Base-by-base conservation (phyloP, 1,139 yeast species). In the Saccharomycopsis hybrid region DNA sequence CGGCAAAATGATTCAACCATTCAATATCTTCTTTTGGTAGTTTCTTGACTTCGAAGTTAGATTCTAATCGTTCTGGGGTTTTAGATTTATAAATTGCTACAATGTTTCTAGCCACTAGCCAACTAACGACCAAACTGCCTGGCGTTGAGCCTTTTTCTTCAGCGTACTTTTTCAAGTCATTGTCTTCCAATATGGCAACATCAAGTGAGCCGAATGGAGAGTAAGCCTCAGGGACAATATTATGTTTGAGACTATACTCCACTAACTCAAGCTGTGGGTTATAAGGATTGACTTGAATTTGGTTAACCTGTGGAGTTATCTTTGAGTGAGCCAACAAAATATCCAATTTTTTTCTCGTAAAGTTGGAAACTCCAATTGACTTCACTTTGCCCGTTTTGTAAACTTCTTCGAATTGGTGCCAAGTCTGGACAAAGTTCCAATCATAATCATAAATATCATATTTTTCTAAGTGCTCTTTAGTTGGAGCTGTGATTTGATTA, bases 281-380 rank as follows among this genome's bases (percentile, higher is more conserved):
- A 58, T 74, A 73, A 50, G 92, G 92, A 62, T 85, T 94, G 50
- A 78, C 63, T 66, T 85, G 92, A 52, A 84, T 74, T 67, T 85
- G 95, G 65, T 82, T 80, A 48, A 70, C 80, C 35, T 80, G 89
- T 29, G 95, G 96, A 13, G 70, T 71, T 35, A 82, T 65, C 49
- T 67, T 77, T 42, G 70, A 71, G 38, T 70, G 75, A 46, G 68
- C 67, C 54, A 82, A 68, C 51, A 86, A 69, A 32, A 67, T 70
- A 58, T 78, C 68, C 52, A 85, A 64, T 56, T 76, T 71, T 38
- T 69, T 68, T 38, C 74, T 65, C 24, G 87, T 78, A 66, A 78
- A 82, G 70, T 87, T 87, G 49, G 90, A 83, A 44, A 87, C 86
- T 61, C 95, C 96, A 60, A 87, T 74, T 37, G 90, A 76, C 64